Evolutionary conservation across 352 stramenopile species (phyloP).

Genomic region (Pythium rishiriense): DNA sequence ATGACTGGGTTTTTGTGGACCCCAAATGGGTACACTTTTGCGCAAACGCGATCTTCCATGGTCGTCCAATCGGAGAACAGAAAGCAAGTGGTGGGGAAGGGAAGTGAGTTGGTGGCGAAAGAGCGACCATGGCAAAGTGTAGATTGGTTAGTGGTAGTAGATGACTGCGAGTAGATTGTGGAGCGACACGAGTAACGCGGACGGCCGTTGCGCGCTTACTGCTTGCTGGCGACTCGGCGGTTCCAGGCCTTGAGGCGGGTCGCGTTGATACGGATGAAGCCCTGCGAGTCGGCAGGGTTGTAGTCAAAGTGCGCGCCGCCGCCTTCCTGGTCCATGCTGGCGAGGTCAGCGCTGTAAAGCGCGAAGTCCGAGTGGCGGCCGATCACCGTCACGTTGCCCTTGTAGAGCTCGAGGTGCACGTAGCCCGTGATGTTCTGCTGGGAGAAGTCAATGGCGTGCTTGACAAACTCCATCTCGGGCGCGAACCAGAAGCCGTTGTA

Average conservation of each 20-base stretch:
- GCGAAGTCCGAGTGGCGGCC: conserved; percentile 92
- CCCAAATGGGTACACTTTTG: conserved; percentile 7
- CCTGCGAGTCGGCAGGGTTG: conserved; percentile 96
- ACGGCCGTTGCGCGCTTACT: conserved; percentile 1
- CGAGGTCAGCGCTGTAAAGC: conserved; percentile 97
- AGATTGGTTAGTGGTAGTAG: conserved; percentile 2
- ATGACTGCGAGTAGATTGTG: conserved; percentile 1
- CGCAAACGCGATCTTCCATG: conserved; percentile 10
- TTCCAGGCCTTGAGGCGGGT: conserved; percentile 96
- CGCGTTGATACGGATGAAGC: conserved; percentile 99
- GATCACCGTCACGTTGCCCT: conserved; percentile 96
- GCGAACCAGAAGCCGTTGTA: conserved; percentile 99
- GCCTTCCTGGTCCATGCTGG: conserved; percentile 98
- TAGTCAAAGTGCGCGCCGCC: conserved; percentile 96
- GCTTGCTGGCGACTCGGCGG: conserved; percentile 44
- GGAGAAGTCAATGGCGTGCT: conserved; percentile 93
- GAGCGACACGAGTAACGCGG: background rate
- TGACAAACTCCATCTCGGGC: conserved; percentile 99
- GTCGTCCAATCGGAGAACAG: conserved; percentile 1
- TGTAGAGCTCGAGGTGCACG: conserved; percentile 97
- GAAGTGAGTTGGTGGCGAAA: background rate
- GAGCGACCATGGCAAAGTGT: background rate
- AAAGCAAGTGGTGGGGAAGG: background rate
- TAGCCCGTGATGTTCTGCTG: conserved; percentile 95
- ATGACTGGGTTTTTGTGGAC: background rate